phyloP scores from a whole-genome alignment of 768 basidiomycete genomes.

The Hydnomerulius pinastri region DNA sequence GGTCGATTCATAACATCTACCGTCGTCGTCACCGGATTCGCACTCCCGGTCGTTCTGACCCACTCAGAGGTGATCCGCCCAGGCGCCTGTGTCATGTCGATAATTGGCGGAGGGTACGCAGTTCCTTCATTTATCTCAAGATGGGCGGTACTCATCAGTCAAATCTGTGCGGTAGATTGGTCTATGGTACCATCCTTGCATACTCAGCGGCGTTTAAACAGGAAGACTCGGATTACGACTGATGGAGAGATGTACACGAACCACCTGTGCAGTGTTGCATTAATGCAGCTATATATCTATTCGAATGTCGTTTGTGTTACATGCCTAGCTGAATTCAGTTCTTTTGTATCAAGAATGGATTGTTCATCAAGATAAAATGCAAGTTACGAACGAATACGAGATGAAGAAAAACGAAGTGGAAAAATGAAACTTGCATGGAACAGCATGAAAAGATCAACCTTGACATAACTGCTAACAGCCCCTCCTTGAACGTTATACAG shows the following conservation, averaged over 20 bases:
- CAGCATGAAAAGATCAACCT: no score
- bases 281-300: conserved; percentile 17
- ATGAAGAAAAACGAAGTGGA: no score
- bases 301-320: conserved; percentile 8
- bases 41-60: conserved; percentile 87
- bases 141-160: background rate
- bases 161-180: conserved; percentile 51
- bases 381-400: no score
- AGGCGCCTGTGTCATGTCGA: conserved; percentile 91
- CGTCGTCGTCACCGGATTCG: conserved; percentile 91
- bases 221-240: conserved; percentile 83
- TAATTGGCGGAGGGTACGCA: conserved; percentile 81
- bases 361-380: background rate
- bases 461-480: no score
- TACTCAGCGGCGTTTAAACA: conserved; percentile 84
- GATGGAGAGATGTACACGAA: background rate
- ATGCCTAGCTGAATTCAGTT: background rate
- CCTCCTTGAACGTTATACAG: conserved; percentile 3
- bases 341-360: background rate
- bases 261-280: conserved; percentile 9
- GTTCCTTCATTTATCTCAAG: conserved; percentile 4
- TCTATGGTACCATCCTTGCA: conserved; percentile 89
- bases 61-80: conserved; percentile 87
- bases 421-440: background rate
- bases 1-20: conserved; percentile 93